phyloP scores from a whole-genome alignment of 441 rosid species.

The Sinapis alba region DNA sequence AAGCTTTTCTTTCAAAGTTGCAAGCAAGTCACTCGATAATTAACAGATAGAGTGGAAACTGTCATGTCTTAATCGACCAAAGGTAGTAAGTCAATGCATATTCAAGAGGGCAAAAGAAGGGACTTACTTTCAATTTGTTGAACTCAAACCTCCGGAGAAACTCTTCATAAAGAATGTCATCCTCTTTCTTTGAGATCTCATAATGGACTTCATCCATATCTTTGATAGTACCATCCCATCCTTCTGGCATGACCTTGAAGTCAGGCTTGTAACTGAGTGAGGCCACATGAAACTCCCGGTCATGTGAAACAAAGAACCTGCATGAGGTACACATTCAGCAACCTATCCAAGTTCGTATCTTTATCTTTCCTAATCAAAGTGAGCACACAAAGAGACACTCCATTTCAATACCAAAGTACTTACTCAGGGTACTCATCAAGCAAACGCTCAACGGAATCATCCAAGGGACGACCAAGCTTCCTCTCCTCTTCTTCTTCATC shows the following conservation, averaged over 20 bases:
- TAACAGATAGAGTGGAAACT: not conserved
- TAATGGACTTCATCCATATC: constrained; percentile 92
- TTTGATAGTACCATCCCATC: constrained; percentile 91
- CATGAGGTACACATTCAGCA: constrained; percentile 21
- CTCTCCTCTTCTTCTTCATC: constrained; percentile 87
- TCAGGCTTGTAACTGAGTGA: constrained; percentile 88
- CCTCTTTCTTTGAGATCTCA: constrained; percentile 94
- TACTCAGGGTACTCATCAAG: constrained; percentile 90
- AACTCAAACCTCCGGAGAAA: constrained; percentile 80
- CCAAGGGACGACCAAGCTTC: constrained; percentile 78
- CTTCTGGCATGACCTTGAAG: constrained; percentile 97
- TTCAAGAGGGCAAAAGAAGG: not conserved
- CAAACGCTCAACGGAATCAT: constrained; percentile 83
- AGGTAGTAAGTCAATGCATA: constrained; percentile 10
- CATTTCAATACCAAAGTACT: constrained; percentile 25
- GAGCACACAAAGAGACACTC: not conserved
- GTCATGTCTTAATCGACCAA: constrained; percentile 8
- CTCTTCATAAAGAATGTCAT: constrained; percentile 82
- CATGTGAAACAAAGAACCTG: constrained; percentile 83
- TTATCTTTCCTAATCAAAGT: not conserved
- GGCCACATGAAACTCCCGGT: constrained; percentile 93
- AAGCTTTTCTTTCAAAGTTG: constrained; percentile 4
- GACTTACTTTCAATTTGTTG: constrained; percentile 85
- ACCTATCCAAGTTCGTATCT: not conserved
- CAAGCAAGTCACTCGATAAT: not conserved